Conservation (phyloP, 2,329 filamentous ascomycete genomes). For the Chrysoporthe austroafricana region DNA sequence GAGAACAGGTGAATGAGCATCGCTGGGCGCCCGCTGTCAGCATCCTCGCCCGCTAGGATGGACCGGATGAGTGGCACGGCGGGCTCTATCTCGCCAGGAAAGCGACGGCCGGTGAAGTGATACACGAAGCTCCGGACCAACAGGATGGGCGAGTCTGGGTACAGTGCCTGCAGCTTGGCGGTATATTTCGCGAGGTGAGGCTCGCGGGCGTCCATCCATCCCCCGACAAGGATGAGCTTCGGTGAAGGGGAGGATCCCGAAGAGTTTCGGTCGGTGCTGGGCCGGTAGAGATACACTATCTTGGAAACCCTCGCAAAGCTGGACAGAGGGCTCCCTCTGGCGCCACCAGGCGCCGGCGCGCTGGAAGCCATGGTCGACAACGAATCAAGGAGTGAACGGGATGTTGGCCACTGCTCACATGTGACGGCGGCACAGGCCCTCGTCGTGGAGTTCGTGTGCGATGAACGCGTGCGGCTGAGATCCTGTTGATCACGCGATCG, state of each 20-base stretch:
- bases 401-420: no score
- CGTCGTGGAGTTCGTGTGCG: not conserved
- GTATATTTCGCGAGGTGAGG: constrained; percentile 57
- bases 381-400: no score
- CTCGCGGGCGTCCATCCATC: constrained; percentile 57
- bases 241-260: constrained; percentile 37
- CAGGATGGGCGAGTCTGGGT: constrained; percentile 51
- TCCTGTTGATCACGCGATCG: not conserved
- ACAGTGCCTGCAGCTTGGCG: constrained; percentile 47
- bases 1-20: constrained; percentile 56
- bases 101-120: constrained; percentile 39
- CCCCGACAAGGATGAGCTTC: constrained; percentile 51
- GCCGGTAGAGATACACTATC: constrained; percentile 16
- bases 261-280: constrained; percentile 19
- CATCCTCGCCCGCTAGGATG: constrained; percentile 33
- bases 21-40: constrained; percentile 33
- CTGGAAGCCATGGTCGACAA: constrained; percentile 19
- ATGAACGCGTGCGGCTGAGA: not conserved
- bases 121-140: constrained; percentile 47
- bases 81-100: constrained; percentile 39
- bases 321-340: constrained; percentile 19
- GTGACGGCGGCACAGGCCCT: not conserved
- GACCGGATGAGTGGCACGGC: constrained; percentile 46
- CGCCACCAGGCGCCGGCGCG: constrained; percentile 16
- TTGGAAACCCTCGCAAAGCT: constrained; percentile 22